Evolutionary conservation across 768 basidiomycete genomes (phyloP), one percentile per base, ranked within the genome.

Genomic region (Serendipita sp.): DNA sequence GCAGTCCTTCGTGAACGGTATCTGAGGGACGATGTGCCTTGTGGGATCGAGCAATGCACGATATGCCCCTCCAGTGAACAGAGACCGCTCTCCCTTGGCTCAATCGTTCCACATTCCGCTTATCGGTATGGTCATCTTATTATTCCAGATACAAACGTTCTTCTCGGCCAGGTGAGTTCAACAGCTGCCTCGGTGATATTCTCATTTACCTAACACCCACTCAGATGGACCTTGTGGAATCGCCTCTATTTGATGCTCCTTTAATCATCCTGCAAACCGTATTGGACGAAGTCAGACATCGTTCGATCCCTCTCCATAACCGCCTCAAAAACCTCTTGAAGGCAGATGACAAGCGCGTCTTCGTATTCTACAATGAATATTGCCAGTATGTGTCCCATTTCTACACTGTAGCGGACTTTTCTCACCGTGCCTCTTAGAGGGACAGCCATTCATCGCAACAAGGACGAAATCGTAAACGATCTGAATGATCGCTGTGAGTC

Each of bases 221-320:
- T 14, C 67, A 96, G 90, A 97, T 98, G 88, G 96, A 99, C 73
- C 78, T 98, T 61, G 77, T 98, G 42, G 88, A 92, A 71, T 89
- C 88, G 0, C 74, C 79, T 1, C 75, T 83, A 1, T 89, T 94
- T 68, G 79, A 74, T 0, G 77, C 86, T 0, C 91, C 94, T 0
- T 83, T 97, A 61, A 85, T 99, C 62, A 76, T 99, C 24, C 81
- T 96, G 1, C 95, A 98, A 73, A 99, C 95, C 0, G 94, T 97
- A 1, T 77, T 98, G 61, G 90, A 96, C 66, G 96, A 99, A 82
- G 92, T 97, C 64, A 81, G 95, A 63, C 96, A 98, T 71, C 81
- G 96, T 20, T 92, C 89, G 0, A 74, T 98, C 26, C 95, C 95
- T 2, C 75, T 98, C 16, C 92, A 90, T 74, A 97, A 93, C 71